Evolutionary conservation across 2,329 filamentous ascomycete genomes (phyloP).

Genomic region (Stagonosporopsis tanaceti): DNA sequence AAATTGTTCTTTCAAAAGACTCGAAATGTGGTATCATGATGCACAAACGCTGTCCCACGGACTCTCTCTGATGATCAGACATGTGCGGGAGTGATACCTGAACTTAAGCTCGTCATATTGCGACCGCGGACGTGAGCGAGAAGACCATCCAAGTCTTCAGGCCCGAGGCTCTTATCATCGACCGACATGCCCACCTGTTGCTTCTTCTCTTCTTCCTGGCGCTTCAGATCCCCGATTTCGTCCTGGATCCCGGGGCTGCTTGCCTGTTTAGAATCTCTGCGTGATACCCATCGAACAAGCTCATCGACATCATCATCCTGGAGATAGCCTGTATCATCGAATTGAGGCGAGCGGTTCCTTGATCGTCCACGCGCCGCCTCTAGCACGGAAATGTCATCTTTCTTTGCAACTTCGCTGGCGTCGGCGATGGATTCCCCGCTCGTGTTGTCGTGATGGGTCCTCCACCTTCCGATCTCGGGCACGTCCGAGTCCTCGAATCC

Average conservation of each 20-base stretch:
- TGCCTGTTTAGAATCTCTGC: slow-evolving; percentile 13
- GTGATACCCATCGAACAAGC: slow-evolving; percentile 21
- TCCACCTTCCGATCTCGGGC: slow-evolving; percentile 33
- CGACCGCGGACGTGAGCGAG: slow-evolving; percentile 12
- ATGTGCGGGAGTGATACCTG: slow-evolving; percentile 13
- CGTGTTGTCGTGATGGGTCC: slow-evolving; percentile 31
- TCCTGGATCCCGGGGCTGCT: slow-evolving; percentile 8
- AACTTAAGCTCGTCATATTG: background rate
- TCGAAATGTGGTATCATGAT: background rate
- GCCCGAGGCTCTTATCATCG: slow-evolving; percentile 24
- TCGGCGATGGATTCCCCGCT: slow-evolving; percentile 34
- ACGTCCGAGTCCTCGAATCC: slow-evolving; percentile 32
- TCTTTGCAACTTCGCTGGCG: slow-evolving; percentile 2
- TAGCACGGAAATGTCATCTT: slow-evolving; percentile 10
- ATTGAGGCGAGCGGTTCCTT: slow-evolving; percentile 11
- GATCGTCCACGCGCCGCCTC: slow-evolving; percentile 11
- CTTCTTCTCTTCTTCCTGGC: slow-evolving; percentile 25
- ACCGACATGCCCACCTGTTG: slow-evolving; percentile 29
- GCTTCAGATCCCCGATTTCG: slow-evolving; percentile 2
- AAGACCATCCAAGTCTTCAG: slow-evolving; percentile 20
- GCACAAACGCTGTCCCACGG: background rate
- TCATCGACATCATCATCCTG: slow-evolving; percentile 21
- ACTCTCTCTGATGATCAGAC: background rate
- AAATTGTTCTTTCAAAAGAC: background rate
- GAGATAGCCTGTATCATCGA: slow-evolving; percentile 1